phyloP scores from a whole-genome alignment of 2,329 filamentous ascomycete genomes.

The Bipolaris gigantea region DNA sequence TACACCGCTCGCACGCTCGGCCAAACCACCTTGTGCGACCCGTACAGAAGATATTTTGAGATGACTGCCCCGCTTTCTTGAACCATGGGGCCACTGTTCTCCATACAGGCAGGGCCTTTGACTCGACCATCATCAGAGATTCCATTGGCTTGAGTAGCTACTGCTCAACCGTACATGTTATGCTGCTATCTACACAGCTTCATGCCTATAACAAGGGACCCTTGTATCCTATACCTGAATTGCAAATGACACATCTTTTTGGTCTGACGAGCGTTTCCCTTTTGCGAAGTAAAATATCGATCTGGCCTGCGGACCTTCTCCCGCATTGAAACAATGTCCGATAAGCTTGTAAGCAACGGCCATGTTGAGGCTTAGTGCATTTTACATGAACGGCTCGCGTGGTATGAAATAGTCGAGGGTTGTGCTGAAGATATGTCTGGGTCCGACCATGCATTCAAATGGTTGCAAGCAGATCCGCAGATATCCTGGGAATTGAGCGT shows the following conservation, averaged over 20 bases:
- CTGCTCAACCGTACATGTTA: not conserved
- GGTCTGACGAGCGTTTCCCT: not conserved
- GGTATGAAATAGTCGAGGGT: not conserved
- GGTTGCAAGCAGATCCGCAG: not conserved
- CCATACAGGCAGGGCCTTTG: conserved; percentile 33
- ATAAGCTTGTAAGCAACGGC: not conserved
- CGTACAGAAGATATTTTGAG: too few relatives aligned
- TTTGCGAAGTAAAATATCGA: not conserved
- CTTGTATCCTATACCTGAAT: not conserved
- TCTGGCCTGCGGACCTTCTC: not conserved
- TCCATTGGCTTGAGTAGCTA: not conserved
- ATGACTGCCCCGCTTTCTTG: not conserved
- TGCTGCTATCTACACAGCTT: not conserved
- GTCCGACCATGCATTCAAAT: not conserved
- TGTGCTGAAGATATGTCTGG: not conserved
- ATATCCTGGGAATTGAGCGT: not conserved
- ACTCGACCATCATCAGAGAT: not conserved
- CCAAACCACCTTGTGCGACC: not conserved
- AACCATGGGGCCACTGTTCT: conserved; percentile 39
- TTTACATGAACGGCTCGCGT: not conserved
- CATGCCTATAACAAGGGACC: not conserved
- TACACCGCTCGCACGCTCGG: not conserved
- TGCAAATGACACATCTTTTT: not conserved
- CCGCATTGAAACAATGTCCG: not conserved
- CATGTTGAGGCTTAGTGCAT: not conserved